Conservation (phyloP, 176 grass and related monocot genomes). For the Avena insularis region DNA sequence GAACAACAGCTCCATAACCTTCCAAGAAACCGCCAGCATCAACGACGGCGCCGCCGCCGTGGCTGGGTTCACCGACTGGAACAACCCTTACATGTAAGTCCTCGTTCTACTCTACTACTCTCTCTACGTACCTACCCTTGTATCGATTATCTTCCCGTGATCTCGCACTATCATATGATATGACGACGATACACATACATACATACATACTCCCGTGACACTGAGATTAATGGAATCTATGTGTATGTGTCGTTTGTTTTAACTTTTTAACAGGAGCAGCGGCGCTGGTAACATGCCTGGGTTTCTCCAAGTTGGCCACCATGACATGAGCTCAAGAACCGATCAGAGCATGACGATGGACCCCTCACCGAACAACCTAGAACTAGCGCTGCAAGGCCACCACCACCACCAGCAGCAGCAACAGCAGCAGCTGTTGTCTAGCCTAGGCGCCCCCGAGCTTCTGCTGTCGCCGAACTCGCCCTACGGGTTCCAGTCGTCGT, state of each 20-base stretch:
- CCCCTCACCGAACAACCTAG: slow-evolving; percentile 48
- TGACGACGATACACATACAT: background rate
- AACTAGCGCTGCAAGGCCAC: slow-evolving; percentile 43
- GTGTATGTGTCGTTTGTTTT: background rate
- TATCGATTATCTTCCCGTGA: background rate
- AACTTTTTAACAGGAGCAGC: slow-evolving; percentile 25
- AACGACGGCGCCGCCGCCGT: slow-evolving; percentile 16
- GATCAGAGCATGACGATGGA: slow-evolving; percentile 41
- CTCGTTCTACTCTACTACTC: background rate
- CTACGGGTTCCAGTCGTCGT: slow-evolving; percentile 43
- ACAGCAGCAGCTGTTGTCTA: slow-evolving; percentile 47
- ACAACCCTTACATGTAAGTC: slow-evolving; percentile 53
- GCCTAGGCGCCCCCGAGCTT: slow-evolving; percentile 45
- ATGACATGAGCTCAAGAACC: slow-evolving; percentile 59
- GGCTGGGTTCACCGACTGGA: slow-evolving; percentile 52
- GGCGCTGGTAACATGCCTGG: slow-evolving; percentile 42
- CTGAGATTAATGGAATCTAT: slow-evolving; percentile 14
- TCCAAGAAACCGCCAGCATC: slow-evolving; percentile 53
- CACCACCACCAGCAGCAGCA: slow-evolving; percentile 26
- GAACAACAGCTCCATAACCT: slow-evolving; percentile 59
- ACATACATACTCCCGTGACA: background rate
- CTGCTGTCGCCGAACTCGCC: slow-evolving; percentile 54
- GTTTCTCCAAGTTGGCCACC: slow-evolving; percentile 53
- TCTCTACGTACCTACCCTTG: background rate
- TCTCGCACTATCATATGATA: slow-evolving; percentile 19